Evolutionary conservation across 306 rosid species (phyloP).

Genomic region (Begonia peltatifolia): DNA sequence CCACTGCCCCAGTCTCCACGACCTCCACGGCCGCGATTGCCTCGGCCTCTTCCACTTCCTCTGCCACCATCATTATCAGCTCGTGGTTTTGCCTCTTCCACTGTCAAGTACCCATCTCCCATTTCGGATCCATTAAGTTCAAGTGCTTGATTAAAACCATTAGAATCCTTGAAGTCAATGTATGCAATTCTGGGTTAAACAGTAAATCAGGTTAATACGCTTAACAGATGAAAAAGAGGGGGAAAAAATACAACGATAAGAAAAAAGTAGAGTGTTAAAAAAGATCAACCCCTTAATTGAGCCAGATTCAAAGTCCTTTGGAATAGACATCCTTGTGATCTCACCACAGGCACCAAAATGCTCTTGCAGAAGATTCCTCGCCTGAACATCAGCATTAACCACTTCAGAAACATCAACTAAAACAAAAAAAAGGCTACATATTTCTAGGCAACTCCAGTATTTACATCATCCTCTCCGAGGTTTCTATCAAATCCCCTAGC

Average conservation of each 20-base stretch:
- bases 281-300: conserved; percentile 41
- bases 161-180: conserved; percentile 43
- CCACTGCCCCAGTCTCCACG: conserved; percentile 11
- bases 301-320: conserved; percentile 56
- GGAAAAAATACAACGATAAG: not conserved
- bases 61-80: conserved; percentile 23
- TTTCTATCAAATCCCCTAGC: conserved; percentile 56
- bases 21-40: conserved; percentile 8
- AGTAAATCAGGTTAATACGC: not conserved
- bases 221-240: too few species aligned
- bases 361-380: conserved; percentile 30
- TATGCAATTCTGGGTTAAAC: conserved; percentile 47
- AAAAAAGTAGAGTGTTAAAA: not conserved
- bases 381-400: conserved; percentile 16
- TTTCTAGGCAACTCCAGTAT: too few species aligned
- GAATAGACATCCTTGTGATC: conserved; percentile 52
- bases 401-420: not conserved
- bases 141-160: conserved; percentile 31
- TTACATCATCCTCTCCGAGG: conserved; percentile 60
- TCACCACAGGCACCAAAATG: conserved; percentile 61
- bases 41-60: conserved; percentile 17
- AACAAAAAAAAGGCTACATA: not conserved
- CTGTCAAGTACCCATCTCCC: conserved; percentile 24
- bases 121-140: conserved; percentile 41
- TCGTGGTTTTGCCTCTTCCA: conserved; percentile 76